phyloP scores from a whole-genome alignment of 1,284 basidiomycete species.

The Blastosporella zonata region DNA sequence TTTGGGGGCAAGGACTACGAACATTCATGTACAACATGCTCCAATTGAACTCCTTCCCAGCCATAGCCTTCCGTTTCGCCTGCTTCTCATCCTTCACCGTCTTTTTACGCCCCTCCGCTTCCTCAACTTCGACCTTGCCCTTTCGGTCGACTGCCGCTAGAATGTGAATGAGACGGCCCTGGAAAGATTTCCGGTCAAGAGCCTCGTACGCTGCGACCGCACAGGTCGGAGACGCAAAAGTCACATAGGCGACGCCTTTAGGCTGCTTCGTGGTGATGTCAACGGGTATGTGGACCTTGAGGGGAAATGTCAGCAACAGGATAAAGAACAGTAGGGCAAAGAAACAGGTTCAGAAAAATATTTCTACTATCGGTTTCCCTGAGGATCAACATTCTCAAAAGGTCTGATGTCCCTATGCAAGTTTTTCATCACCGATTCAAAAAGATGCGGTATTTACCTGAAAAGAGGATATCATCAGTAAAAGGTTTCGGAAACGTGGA shows the following conservation, averaged over 20 bases:
- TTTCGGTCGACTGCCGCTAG: conserved; percentile 76
- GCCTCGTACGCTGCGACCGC: conserved; percentile 77
- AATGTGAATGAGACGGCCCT: conserved; percentile 90
- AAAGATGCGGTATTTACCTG: conserved; percentile 23
- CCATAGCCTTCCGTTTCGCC: conserved; percentile 69
- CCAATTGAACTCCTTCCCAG: conserved; percentile 93
- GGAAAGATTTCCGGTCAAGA: conserved; percentile 86
- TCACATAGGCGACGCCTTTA: conserved; percentile 87
- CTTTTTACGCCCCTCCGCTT: conserved; percentile 46
- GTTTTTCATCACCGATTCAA: conserved; percentile 21
- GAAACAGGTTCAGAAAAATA: conserved; percentile 31
- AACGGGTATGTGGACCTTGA: conserved; percentile 81
- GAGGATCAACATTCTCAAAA: conserved; percentile 40
- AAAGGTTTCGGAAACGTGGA: conserved; percentile 10
- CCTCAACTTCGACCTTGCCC: conserved; percentile 43
- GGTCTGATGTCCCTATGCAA: conserved; percentile 44
- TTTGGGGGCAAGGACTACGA: conserved; percentile 36
- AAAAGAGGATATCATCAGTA: conserved; percentile 10
- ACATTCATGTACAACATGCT: conserved; percentile 97
- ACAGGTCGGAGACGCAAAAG: conserved; percentile 61
- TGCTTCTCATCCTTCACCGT: conserved; percentile 69
- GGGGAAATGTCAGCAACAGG: conserved; percentile 12
- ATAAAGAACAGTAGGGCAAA: conserved; percentile 1
- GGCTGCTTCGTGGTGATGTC: conserved; percentile 63
- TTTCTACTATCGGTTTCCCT: conserved; percentile 44